phyloP scores from a whole-genome alignment of 495 filamentous ascomycete species.

The Cladorrhinum samala region DNA sequence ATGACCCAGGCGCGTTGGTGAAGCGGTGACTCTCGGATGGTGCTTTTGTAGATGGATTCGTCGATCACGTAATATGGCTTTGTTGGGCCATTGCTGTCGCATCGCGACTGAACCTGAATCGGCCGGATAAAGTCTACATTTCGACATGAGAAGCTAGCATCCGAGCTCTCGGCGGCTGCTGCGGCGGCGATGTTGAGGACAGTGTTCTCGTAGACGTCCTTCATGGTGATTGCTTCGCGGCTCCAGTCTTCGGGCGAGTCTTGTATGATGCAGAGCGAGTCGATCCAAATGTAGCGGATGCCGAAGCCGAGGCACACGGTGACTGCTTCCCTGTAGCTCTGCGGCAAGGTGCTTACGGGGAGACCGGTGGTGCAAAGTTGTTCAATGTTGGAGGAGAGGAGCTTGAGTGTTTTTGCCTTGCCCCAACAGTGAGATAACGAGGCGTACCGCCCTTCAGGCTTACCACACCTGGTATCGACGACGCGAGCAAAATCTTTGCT shows the following conservation, averaged over 20 bases:
- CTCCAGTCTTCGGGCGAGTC: background rate
- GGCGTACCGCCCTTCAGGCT: background rate
- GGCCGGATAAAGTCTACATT: background rate
- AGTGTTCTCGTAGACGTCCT: background rate
- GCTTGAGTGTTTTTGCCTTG: background rate
- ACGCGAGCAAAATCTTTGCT: background rate
- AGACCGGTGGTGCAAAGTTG: background rate
- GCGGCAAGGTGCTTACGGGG: background rate
- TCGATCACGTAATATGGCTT: background rate
- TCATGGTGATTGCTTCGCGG: background rate
- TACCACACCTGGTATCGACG: background rate
- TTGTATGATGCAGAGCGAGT: slow-evolving; percentile 1
- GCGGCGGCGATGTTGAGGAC: background rate
- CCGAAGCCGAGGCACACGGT: background rate
- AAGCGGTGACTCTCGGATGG: background rate
- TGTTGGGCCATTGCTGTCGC: background rate
- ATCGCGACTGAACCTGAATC: background rate
- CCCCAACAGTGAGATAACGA: background rate
- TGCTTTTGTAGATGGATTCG: background rate
- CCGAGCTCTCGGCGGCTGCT: background rate
- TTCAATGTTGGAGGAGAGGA: background rate
- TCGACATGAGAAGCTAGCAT: background rate
- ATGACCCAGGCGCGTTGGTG: background rate
- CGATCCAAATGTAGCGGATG: background rate
- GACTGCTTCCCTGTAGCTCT: background rate